Conservation (phyloP, 2,329 filamentous ascomycete species). For the Boeremia exigua region DNA sequence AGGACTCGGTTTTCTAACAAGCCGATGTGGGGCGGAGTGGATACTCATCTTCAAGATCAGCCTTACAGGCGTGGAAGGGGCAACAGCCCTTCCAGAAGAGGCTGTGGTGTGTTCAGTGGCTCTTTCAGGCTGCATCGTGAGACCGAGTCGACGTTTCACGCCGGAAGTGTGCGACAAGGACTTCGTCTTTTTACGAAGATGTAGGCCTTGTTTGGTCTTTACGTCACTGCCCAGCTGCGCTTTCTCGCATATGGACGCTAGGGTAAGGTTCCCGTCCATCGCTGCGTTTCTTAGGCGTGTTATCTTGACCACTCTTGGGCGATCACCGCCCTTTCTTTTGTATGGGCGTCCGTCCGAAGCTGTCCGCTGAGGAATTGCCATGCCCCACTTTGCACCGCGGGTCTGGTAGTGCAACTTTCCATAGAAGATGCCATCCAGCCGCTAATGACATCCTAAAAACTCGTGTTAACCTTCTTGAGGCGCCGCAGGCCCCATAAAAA, state of each 20-base stretch:
- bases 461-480: conserved; percentile 19
- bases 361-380: conserved; percentile 22
- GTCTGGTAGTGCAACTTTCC: conserved; percentile 7
- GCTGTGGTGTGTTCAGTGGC: not conserved
- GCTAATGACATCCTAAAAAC: conserved; percentile 10
- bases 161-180: not conserved
- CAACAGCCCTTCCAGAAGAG: conserved; percentile 2
- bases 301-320: conserved; percentile 4
- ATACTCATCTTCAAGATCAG: conserved; percentile 6
- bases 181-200: not conserved
- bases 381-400: not conserved
- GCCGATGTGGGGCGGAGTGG: conserved; percentile 9
- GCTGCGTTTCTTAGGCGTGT: conserved; percentile 5
- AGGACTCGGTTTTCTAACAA: conserved; percentile 8
- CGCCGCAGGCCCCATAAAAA: conserved; percentile 7
- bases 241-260: conserved; percentile 8
- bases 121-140: not conserved
- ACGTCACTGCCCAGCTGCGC: conserved; percentile 4
- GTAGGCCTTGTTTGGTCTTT: not conserved
- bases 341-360: conserved; percentile 18
- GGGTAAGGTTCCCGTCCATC: not conserved
- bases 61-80: conserved; percentile 10
- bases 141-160: not conserved
- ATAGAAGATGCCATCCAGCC: conserved; percentile 9
- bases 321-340: conserved; percentile 9